Base-by-base conservation (phyloP, 108 stramenopile species). In the Cyclotella atomus region DNA sequence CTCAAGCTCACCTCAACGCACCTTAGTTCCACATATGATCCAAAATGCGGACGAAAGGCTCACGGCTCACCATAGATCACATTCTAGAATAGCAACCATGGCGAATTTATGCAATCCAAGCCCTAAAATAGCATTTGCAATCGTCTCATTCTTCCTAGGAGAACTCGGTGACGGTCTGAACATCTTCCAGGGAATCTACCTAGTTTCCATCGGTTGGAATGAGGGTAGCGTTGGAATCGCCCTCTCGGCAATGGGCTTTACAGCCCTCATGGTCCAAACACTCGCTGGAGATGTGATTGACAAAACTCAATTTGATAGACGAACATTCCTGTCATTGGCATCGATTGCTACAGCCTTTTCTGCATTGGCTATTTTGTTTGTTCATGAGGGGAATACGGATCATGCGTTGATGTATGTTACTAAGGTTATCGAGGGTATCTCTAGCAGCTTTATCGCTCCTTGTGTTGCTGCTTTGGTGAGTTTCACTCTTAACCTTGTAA, bases 101-200 rank as follows among this genome's bases (percentile, higher is more conserved):
- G 19, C 25, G 3, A 23, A 21, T 3, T 0, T 9, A 25, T 24
- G 15, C 10, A 73, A 27, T 36, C 41, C 47, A 5, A 21, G 32
- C 16, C 81, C 84, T 8, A 81, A 76, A 56, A 25, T 92, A 10
- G 87, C 93, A 0, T 89, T 94, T 71, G 81, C 89, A 10, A 67
- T 91, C 41, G 91, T 91, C 12, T 87, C 88, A 21, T 95, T 95
- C 79, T 83, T 82, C 59, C 59, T 95, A 27, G 94, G 94, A 5
- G 86, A 92, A 62, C 64, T 95, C 17, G 92, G 89, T 1, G 93
- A 94, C 83, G 93, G 93, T 8, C 79, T 94, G n/a, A 89, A 85
- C 32, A 90, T 93, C 4, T 84, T 79, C 65, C 74, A 83, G 71
- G 94, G 94, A 10, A 91, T 95, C 44, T 95, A 95, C 60, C 76